Evolutionary conservation across 495 filamentous ascomycete species (phyloP).

Genomic region (Achaetomiella virescens): DNA sequence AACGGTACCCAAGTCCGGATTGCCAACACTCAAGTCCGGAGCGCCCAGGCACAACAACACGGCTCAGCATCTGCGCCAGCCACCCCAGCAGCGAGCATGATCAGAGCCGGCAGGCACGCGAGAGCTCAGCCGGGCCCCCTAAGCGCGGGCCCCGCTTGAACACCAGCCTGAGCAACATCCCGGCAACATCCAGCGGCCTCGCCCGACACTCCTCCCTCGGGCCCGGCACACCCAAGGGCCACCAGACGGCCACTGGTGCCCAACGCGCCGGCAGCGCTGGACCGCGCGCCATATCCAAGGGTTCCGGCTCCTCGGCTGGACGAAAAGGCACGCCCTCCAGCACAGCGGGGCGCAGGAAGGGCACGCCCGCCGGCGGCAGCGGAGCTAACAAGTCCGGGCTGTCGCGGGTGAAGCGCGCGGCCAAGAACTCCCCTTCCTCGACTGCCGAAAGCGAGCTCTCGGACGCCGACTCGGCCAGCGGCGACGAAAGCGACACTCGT

Average conservation of each 20-base stretch:
- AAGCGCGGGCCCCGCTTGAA: constrained; percentile 71
- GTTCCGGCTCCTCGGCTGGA: constrained; percentile 23
- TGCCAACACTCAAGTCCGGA: constrained; percentile 37
- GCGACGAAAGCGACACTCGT: constrained; percentile 41
- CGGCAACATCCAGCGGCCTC: constrained; percentile 64
- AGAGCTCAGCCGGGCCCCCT: constrained; percentile 67
- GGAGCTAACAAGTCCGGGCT: constrained; percentile 42
- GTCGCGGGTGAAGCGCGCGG: constrained; percentile 47
- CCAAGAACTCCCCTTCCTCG: constrained; percentile 55
- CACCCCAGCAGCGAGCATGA: constrained; percentile 56
- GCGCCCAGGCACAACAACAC: constrained; percentile 36
- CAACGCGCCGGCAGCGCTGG: constrained; percentile 68
- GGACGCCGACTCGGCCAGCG: constrained; percentile 56
- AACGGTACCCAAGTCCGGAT: constrained; percentile 36
- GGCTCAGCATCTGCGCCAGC: constrained; percentile 55
- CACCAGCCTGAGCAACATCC: constrained; percentile 56
- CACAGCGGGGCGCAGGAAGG: constrained; percentile 44
- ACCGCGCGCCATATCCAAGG: constrained; percentile 54
- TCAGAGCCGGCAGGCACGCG: constrained; percentile 58
- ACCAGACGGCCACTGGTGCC: constrained; percentile 46
- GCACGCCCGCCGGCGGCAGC: constrained; percentile 49
- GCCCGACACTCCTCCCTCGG: constrained; percentile 75
- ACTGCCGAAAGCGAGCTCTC: constrained; percentile 58
- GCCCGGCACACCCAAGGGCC: constrained; percentile 76
- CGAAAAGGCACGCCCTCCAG: constrained; percentile 66